These are phyloP conservation scores for Penicillium tannophilum DNA, from an alignment of 495 filamentous ascomycete genomes.

Conservation along the genomic window DNA sequence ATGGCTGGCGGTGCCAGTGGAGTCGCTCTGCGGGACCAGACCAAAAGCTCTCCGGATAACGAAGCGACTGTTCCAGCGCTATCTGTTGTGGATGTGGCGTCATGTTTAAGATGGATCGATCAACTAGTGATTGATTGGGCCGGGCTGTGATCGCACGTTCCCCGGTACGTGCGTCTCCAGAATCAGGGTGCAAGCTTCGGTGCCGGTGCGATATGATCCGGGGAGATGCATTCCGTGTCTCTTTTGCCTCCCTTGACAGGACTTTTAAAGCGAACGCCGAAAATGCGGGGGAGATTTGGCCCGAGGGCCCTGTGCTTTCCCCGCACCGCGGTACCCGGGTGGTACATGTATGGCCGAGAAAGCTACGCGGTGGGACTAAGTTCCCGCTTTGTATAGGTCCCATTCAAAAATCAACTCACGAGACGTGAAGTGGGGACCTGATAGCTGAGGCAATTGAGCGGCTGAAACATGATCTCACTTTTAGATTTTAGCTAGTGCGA, in stretches of 20 bases:
- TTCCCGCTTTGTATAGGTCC: constrained; percentile 4
- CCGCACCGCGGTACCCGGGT: constrained; percentile 14
- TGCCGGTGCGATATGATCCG: constrained; percentile 5
- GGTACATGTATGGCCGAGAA: constrained; percentile 7
- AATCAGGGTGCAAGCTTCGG: not conserved
- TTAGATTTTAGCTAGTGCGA: not conserved
- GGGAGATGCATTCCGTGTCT: not conserved
- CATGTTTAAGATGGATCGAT: constrained; percentile 9
- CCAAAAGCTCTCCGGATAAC: constrained; percentile 74
- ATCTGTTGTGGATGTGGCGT: constrained; percentile 40
- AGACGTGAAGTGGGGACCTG: not conserved
- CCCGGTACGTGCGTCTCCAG: not conserved
- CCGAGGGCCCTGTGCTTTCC: constrained; percentile 19
- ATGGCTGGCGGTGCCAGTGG: constrained; percentile 77
- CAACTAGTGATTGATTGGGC: not conserved
- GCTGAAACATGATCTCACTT: constrained; percentile 14
- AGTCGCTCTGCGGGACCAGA: constrained; percentile 69
- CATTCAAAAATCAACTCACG: not conserved
- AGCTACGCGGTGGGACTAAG: not conserved
- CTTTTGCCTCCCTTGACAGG: not conserved
- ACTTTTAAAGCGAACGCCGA: not conserved
- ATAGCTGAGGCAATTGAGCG: constrained; percentile 2
- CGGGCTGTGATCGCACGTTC: not conserved
- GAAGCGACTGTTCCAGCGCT: constrained; percentile 42
- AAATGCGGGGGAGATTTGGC: constrained; percentile 17